A percentile compares a stretch with the other conserved stretches of the same genome.
These are phyloP conservation scores for Termitomyces bulborhizus DNA, from an alignment of 768 basidiomycete genomes.

Conservation along the genomic window DNA sequence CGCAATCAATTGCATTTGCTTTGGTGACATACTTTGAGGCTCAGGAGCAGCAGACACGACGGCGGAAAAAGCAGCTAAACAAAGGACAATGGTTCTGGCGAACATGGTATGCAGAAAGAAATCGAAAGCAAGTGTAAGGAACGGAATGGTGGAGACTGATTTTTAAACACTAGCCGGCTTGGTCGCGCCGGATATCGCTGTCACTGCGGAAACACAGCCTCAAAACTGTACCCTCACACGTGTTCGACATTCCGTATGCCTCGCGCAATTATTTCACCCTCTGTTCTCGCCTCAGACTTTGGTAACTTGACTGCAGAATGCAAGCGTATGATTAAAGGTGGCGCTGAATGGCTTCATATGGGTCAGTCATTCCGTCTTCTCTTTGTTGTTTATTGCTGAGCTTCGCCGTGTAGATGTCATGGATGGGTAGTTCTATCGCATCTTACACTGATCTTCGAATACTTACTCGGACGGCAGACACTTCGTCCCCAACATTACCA, in stretches of 20 bases:
- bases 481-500: constrained; percentile 98
- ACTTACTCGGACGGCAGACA: constrained; percentile 46
- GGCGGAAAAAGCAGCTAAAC: constrained; percentile 29
- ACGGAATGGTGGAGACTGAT: constrained; percentile 2
- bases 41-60: constrained; percentile 30
- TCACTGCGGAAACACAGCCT: constrained; percentile 1
- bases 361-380: constrained; percentile 36
- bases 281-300: constrained; percentile 96
- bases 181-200: neutral
- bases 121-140: neutral
- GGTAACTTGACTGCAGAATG: constrained; percentile 94
- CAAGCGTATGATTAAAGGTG: constrained; percentile 90
- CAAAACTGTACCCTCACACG: neutral
- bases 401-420: constrained; percentile 67
- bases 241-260: constrained; percentile 45
- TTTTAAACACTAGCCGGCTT: neutral
- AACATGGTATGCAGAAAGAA: constrained; percentile 28
- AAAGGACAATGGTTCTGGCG: constrained; percentile 27
- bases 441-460: constrained; percentile 3
- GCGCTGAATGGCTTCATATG: constrained; percentile 99
- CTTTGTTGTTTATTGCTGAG: constrained; percentile 2
- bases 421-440: constrained; percentile 68
- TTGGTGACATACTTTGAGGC: constrained; percentile 30
- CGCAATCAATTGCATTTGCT: neutral
- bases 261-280: constrained; percentile 90